Base-by-base conservation (phyloP, 108 stramenopile species). In the Cyclotella atomus region DNA sequence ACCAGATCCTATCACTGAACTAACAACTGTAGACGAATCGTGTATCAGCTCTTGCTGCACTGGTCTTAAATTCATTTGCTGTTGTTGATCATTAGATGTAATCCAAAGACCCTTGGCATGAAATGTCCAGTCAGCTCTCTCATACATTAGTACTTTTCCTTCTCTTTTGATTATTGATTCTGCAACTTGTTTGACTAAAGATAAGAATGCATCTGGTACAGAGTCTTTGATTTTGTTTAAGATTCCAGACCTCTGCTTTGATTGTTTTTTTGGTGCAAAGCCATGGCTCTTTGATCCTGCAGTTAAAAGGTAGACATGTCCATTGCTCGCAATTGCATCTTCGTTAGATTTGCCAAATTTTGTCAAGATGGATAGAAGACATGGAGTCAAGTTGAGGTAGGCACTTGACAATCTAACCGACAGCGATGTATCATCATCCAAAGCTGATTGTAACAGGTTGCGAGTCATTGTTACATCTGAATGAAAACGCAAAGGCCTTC, bases 61-160 rank as follows among this genome's bases (percentile, higher is more conserved):
- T 8, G 23, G 53, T 12, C 14, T 57, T 32, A 3, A 35, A 19
- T 10, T 14, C 1, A 0, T 54, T 15, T 12, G 5, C 24, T 16
- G 28, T 38, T 34, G 6, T 23, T 62, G 45, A 36, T 62, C 33
- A 3, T 55, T 29, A 9, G 15, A 15, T 17, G 81, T 77, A 34
- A 94, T 56, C 93, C 93, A 95, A 23, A 95, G 50, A 16, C 91
- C 93, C 77, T 95, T 95, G 44, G 93, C 89, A 74, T 95, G 93
- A 79, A 92, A 95, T 27, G 93, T 92, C 93, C 93, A 95, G 20
- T 79, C 83, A 41, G 25, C 59, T 23, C 90, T 75, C 70, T 95
- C 83, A 63, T 84, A 95, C 43, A 84, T 84, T n/a, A 79, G 84
- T 9, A 91, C 64, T 30, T 77, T 80, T 12, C 85, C 83, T 15